A percentile compares a stretch with the other conserved stretches of the same genome.
These are phyloP conservation scores for Gaeumannomyces sp. DNA, from an alignment of 2,329 filamentous ascomycete species.

Conservation along the genomic window DNA sequence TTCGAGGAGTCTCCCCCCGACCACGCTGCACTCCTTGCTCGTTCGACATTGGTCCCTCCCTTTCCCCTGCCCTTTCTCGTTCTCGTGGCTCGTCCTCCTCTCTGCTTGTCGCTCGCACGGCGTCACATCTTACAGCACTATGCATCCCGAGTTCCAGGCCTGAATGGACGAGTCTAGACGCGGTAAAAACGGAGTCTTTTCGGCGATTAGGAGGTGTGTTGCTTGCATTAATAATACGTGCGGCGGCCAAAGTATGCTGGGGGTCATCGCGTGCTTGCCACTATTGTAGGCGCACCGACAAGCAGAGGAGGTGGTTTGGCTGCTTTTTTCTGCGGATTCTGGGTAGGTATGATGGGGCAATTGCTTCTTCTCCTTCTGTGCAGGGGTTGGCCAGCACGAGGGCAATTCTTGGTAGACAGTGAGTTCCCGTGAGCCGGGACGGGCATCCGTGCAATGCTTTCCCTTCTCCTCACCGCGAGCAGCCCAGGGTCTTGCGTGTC, in stretches of 20 bases:
- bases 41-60: background rate
- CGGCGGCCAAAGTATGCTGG: too few species aligned
- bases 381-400: background rate
- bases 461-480: background rate
- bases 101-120: background rate
- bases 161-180: background rate
- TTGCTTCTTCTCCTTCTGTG: background rate
- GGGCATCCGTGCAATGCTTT: background rate
- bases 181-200: background rate
- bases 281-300: too few species aligned
- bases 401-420: background rate
- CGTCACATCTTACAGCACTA: background rate
- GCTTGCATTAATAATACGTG: conserved; percentile 1
- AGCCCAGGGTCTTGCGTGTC: background rate
- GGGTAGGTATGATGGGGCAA: background rate
- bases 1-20: background rate
- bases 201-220: background rate
- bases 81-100: background rate
- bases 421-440: background rate
- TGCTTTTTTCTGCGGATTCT: background rate
- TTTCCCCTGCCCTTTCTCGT: background rate
- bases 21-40: background rate
- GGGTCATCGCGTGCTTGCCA: background rate
- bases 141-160: background rate
- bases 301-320: background rate